phyloP scores from a whole-genome alignment of 495 filamentous ascomycete species.

The Penicillium ucsense region DNA sequence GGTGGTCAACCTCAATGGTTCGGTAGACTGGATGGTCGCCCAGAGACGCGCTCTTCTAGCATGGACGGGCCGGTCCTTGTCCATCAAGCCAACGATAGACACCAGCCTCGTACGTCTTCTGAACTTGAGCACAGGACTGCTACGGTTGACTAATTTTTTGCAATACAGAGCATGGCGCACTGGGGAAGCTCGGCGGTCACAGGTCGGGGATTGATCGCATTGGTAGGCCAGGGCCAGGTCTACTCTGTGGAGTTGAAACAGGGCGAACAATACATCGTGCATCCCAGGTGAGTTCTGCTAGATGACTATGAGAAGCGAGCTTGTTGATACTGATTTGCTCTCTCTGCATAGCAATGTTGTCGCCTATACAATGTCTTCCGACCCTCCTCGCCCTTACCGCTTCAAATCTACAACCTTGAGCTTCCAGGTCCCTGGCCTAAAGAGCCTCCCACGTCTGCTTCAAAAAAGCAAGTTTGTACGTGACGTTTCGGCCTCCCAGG shows the following conservation, averaged over 20 bases:
- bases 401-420: slow-evolving; percentile 67
- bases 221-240: slow-evolving; percentile 76
- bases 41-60: slow-evolving; percentile 80
- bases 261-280: slow-evolving; percentile 78
- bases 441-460: slow-evolving; percentile 43
- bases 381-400: slow-evolving; percentile 70
- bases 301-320: background rate
- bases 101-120: slow-evolving; percentile 48
- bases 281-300: slow-evolving; percentile 49
- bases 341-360: slow-evolving; percentile 58
- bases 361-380: slow-evolving; percentile 70
- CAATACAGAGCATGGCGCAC: slow-evolving; percentile 58
- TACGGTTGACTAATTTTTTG: too few species aligned
- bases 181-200: slow-evolving; percentile 87
- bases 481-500: slow-evolving; percentile 54
- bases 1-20: slow-evolving; percentile 81
- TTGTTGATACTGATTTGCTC: background rate
- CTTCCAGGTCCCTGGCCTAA: slow-evolving; percentile 64
- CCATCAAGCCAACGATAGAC: slow-evolving; percentile 64
- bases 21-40: slow-evolving; percentile 89
- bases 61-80: slow-evolving; percentile 88
- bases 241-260: slow-evolving; percentile 69
- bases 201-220: slow-evolving; percentile 74
- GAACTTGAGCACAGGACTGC: background rate
- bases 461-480: slow-evolving; percentile 60